phyloP scores from a whole-genome alignment of 2,329 filamentous ascomycete genomes.

The Fusarium chaquense region DNA sequence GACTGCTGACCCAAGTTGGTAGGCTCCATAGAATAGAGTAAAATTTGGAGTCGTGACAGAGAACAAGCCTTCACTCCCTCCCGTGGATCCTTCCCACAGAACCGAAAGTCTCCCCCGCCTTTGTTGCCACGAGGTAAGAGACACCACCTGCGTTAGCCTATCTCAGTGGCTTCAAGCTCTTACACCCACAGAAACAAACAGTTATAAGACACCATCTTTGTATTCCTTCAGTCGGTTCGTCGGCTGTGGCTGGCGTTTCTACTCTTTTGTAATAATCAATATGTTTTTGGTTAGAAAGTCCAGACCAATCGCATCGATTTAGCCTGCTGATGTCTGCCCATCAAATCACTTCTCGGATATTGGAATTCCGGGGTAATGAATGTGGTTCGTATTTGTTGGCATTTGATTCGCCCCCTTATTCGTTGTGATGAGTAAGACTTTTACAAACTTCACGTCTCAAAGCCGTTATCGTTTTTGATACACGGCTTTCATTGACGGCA shows the following conservation, averaged over 20 bases:
- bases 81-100: not conserved
- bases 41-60: not conserved
- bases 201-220: not conserved
- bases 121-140: slow-evolving; percentile 17
- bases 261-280: not conserved
- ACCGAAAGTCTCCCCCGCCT: not conserved
- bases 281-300: not conserved
- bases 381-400: not conserved
- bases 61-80: not conserved
- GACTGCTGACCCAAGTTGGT: not conserved
- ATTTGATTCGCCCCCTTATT: not conserved
- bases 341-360: not conserved
- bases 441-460: not conserved
- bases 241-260: slow-evolving; percentile 23
- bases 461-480: not conserved
- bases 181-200: not conserved
- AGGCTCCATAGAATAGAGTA: not conserved
- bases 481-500: not conserved
- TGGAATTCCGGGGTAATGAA: not conserved
- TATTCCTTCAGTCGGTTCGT: slow-evolving; percentile 1
- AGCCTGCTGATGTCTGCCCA: slow-evolving; percentile 4
- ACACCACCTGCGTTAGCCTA: slow-evolving; percentile 37
- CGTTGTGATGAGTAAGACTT: not conserved
- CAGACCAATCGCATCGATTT: slow-evolving; percentile 3
- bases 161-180: not conserved